Percentiles rank a stretch among this genome's conserved stretches.
Conservation (phyloP, 192 early-diverging fungal genomes). For the Coemansia sp. region DNA sequence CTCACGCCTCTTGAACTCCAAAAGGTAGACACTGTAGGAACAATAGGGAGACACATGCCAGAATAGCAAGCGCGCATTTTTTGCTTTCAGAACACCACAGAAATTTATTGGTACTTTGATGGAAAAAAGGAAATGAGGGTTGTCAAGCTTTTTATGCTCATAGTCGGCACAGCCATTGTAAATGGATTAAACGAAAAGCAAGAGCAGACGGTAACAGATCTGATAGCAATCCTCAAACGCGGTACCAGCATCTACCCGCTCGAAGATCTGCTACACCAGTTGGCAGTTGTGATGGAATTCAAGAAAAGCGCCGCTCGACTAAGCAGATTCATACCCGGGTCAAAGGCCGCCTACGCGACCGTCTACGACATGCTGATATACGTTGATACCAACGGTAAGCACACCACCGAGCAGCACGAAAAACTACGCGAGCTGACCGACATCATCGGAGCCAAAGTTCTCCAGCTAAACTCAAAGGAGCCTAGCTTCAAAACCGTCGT, state of each 20-base stretch:
- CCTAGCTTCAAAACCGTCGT: conserved; percentile 22
- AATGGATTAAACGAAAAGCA: conserved; percentile 23
- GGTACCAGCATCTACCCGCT: conserved; percentile 42
- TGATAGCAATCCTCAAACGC: conserved; percentile 29
- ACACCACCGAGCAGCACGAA: conserved; percentile 33
- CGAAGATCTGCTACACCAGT: conserved; percentile 34
- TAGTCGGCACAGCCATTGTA: conserved; percentile 7
- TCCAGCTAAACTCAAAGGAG: conserved; percentile 29
- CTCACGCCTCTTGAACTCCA: neutral
- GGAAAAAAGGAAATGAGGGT: conserved; percentile 15
- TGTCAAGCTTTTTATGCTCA: neutral
- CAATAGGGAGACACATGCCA: neutral
- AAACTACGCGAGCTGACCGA: conserved; percentile 25
- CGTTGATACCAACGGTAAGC: conserved; percentile 37
- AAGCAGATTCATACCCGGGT: conserved; percentile 19
- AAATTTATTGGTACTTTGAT: neutral
- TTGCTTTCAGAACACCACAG: neutral
- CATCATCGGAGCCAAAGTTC: conserved; percentile 32
- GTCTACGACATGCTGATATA: conserved; percentile 43
- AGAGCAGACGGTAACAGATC: conserved; percentile 27
- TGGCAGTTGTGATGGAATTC: conserved; percentile 25
- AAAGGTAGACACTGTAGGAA: neutral
- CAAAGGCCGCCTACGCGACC: conserved; percentile 24
- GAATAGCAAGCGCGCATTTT: neutral
- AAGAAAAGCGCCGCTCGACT: conserved; percentile 24